Evolutionary conservation across 169 alveolate genomes (phyloP), one percentile per base, ranked within the genome.

Genomic region (Plasmodium vinckei): DNA sequence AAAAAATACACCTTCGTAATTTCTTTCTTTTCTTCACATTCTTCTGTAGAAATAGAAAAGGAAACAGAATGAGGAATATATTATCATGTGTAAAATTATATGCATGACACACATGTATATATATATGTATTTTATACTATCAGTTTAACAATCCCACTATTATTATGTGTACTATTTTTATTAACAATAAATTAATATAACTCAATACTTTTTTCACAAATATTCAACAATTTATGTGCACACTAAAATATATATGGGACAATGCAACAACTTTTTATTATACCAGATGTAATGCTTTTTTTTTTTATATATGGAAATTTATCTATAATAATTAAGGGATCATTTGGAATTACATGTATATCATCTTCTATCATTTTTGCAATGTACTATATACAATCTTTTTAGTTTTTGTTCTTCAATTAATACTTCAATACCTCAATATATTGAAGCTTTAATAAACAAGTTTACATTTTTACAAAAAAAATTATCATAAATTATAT

Each of bases 241-340:
- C 39, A 21, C 21, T 9, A 42, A 63, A 9, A 60, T 33, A 73
- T 51, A 33, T 60, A 73, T 25, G 6, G 5, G 12, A 9, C 23
- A 33, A 7, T 15, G n/a, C 23, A 9, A 21, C 51, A 33, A 25
- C 10, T 39, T 60, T n/a, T 19, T 57, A 47, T 17, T 51, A 44
- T 67, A 65, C 77, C 69, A 33, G 59, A 12, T 59, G 23, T 17
- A 53, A 42, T 17, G 0, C 67, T 79, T 53, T 39, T 67, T 60
- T 65, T 79, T 70, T 69, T 79, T 2, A 79, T 79, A 59, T 79
- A 79, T 13, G 89, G 89, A 59, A 79, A 79, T 67, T 79, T 79
- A 79, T 79, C 89, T 60, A 79, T 57, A 19, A 79, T 54, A n/a
- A 79, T 79, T 15, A 79, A 56, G 25, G 89, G 89, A 17, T 64